phyloP scores from a whole-genome alignment of 805 yeast species.

The Candida jianshihensis region DNA sequence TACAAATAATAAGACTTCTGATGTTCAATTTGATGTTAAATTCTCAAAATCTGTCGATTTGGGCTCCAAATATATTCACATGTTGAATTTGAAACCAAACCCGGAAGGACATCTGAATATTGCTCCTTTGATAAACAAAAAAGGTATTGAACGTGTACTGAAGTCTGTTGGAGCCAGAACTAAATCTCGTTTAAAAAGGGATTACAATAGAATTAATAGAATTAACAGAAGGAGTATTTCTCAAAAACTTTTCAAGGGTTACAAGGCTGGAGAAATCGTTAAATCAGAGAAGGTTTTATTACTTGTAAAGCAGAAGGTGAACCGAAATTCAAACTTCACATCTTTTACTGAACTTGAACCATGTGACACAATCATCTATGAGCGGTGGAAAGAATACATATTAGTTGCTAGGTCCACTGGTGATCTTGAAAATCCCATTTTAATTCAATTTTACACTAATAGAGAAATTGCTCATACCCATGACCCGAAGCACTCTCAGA shows the following conservation, averaged over 20 bases:
- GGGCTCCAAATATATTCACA: neutral
- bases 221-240: conserved; percentile 14
- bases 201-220: conserved; percentile 7
- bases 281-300: conserved; percentile 66
- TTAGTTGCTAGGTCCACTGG: conserved; percentile 67
- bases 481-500: conserved; percentile 11
- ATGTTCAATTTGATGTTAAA: neutral
- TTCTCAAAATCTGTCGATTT: neutral
- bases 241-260: conserved; percentile 25
- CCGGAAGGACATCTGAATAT: conserved; percentile 2
- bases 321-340: conserved; percentile 22
- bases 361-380: conserved; percentile 48
- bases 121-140: conserved; percentile 2
- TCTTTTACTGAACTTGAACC: conserved; percentile 42
- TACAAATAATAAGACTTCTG: neutral
- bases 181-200: conserved; percentile 9
- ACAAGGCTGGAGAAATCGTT: conserved; percentile 54
- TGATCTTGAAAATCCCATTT: conserved; percentile 41
- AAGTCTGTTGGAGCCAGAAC: conserved; percentile 20
- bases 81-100: conserved; percentile 5
- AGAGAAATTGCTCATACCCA: conserved; percentile 27
- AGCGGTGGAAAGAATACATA: conserved; percentile 75
- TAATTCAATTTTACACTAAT: conserved; percentile 54
- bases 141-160: conserved; percentile 8
- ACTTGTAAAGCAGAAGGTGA: conserved; percentile 37